Conservation (phyloP, 2,329 filamentous ascomycete genomes). For the Ophiostoma pallidulum region DNA sequence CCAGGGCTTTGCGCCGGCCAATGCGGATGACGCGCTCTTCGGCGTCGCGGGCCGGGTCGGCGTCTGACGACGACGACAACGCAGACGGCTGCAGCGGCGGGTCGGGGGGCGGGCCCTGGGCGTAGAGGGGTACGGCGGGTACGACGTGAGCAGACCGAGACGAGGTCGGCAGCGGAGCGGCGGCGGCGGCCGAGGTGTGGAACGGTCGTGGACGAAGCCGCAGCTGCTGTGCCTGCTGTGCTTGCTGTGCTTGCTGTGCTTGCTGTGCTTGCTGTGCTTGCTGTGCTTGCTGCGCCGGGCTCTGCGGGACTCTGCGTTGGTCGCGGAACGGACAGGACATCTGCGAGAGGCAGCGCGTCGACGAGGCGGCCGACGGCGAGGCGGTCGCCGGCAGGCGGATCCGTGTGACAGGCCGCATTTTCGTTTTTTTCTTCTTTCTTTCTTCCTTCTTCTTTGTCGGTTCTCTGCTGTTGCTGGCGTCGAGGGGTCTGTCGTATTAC, state of each 20-base stretch:
- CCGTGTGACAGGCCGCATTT: slow-evolving; percentile 3
- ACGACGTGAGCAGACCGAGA: slow-evolving; percentile 27
- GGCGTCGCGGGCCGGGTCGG: slow-evolving; percentile 29
- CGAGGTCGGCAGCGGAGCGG: neutral
- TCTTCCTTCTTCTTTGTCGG: neutral
- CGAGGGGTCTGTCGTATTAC: neutral
- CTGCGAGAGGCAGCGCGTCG: too few species aligned
- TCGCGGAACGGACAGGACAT: neutral
- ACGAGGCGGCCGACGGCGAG: neutral
- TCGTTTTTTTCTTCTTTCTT: neutral
- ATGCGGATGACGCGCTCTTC: slow-evolving; percentile 28
- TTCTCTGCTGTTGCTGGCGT: neutral
- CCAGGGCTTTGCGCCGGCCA: slow-evolving; percentile 42
- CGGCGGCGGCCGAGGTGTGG: neutral
- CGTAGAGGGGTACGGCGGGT: slow-evolving; percentile 42
- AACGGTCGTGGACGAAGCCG: neutral
- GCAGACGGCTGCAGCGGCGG: slow-evolving; percentile 34
- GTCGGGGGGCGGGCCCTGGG: slow-evolving; percentile 49
- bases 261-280: neutral
- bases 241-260: neutral
- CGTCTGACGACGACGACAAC: slow-evolving; percentile 6
- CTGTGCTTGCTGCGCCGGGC: too few species aligned
- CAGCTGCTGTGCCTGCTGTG: neutral
- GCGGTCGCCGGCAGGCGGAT: slow-evolving; percentile 4
- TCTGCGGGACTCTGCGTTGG: too few species aligned